Evolutionary conservation across 257 asterid species (phyloP).

Genomic region (Ballota nigra): DNA sequence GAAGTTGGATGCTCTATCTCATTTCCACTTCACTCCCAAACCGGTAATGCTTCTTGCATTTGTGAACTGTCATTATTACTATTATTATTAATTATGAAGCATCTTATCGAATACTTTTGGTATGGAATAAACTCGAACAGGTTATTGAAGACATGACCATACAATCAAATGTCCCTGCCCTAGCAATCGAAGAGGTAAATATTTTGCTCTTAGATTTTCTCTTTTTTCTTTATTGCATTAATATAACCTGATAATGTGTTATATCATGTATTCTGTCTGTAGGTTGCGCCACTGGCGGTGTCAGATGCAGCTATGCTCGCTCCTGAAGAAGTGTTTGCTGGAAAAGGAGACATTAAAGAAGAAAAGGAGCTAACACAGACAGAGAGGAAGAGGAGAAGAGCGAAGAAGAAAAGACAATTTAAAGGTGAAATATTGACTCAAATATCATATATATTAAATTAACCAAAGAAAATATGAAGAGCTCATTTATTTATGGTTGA

Average conservation of each 20-base stretch:
- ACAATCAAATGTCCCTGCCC: constrained; percentile 93
- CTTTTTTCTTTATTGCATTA: neutral
- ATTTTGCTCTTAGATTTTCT: neutral
- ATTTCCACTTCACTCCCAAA: constrained; percentile 97
- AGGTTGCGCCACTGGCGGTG: constrained; percentile 94
- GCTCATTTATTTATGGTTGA: constrained; percentile 5
- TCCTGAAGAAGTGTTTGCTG: constrained; percentile 91
- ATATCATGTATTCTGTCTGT: constrained; percentile 21
- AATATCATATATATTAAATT: neutral
- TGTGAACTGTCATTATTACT: neutral
- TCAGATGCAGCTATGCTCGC: constrained; percentile 99
- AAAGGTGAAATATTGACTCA: constrained; percentile 48
- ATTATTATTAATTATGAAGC: neutral
- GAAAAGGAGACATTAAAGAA: constrained; percentile 92
- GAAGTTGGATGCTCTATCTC: constrained; percentile 94
- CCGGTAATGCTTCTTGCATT: constrained; percentile 53
- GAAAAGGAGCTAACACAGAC: constrained; percentile 81
- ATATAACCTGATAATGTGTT: neutral
- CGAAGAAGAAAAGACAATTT: constrained; percentile 80
- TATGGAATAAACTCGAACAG: constrained; percentile 35
- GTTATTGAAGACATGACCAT: constrained; percentile 93
- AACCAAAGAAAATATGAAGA: neutral
- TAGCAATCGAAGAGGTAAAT: constrained; percentile 95
- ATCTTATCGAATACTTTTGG: constrained; percentile 14
- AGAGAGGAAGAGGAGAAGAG: constrained; percentile 91